These are phyloP conservation scores for Willaertia magna DNA, from an alignment of 208 protist genomes.

Conservation along the genomic window DNA sequence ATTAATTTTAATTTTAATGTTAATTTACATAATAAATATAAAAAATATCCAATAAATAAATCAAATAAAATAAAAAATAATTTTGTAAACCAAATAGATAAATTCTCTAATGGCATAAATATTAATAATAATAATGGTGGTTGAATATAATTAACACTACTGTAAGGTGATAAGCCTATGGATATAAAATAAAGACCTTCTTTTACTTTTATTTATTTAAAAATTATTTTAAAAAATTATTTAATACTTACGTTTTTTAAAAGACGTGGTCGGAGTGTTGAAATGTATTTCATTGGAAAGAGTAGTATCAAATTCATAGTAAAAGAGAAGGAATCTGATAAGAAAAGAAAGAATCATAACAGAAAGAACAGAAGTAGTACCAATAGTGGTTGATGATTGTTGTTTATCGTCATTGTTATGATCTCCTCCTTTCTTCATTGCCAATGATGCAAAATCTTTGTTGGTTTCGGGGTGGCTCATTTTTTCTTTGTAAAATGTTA, in stretches of 20 bases:
- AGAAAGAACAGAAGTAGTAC: too few species aligned
- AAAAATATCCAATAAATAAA: constrained; percentile 9
- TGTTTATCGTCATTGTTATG: too few species aligned
- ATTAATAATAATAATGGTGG: constrained; percentile 21
- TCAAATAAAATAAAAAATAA: constrained; percentile 21
- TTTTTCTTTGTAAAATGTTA: too few species aligned
- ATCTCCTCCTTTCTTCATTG: too few species aligned
- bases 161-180: constrained; percentile 20
- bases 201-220: constrained; percentile 11
- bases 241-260: neutral
- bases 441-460: too few species aligned
- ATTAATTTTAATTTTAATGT: neutral
- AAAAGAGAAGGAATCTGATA: neutral
- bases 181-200: constrained; percentile 24
- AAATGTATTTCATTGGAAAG: neutral
- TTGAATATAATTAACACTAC: constrained; percentile 22
- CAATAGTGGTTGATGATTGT: too few species aligned
- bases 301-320: neutral
- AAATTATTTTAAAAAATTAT: neutral
- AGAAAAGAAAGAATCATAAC: too few species aligned
- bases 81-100: neutral
- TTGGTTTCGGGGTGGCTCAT: too few species aligned
- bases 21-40: neutral
- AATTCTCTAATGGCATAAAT: constrained; percentile 9
- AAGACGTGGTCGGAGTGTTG: neutral